Evolutionary conservation across 495 filamentous ascomycete genomes (phyloP), one percentile per base, ranked within the genome.

Genomic region (Platismatia glauca): DNA sequence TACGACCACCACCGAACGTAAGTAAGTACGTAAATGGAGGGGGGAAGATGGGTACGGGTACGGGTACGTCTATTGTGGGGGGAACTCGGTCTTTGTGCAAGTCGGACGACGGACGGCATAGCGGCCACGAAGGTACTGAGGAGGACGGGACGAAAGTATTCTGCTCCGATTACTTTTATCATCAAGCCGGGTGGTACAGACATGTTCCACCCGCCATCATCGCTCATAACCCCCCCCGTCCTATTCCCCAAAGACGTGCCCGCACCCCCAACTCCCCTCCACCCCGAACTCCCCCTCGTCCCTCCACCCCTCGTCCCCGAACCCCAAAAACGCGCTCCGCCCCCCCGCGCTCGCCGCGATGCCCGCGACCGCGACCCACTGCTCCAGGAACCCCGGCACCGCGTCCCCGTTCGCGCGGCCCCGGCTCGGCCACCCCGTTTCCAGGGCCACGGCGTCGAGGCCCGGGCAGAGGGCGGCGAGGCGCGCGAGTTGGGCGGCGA

Each of bases 401-500:
- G 91, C 91, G 18, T 64, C 73, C 62, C 90, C 90, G 73, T 91
- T 91, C 71, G 81, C 65, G 20, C 72, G 62, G 70, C 93, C 91
- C 18, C 69, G 64, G 50, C 74, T 86, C 67, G 93, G 93, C 93
- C 93, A 97, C 69, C 93, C 93, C 41, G 88, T 89, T 84, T 97
- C 93, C 60, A 95, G 78, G 77, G 91, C 88, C 74, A 87, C 81
- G 60, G 82, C 87, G 29, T 75, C 35, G 24, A 71, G 69, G 71
- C 79, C 80, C 34, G 72, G 60, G 80, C 93, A 97, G 62, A 86
- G 72, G 1, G 68, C 69, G 68, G 85, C 79, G 55, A 94, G 82
- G 66, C 86, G 71, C 16, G 78, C 73, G 60, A 93, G 80, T 79
- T 95, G 84, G 63, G 72, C 60, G 48, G 74, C 71, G 63, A 89